These are phyloP conservation scores for Hordeum pubiflorum DNA, from an alignment of 202 grass and related monocot species.

Conservation along the genomic window DNA sequence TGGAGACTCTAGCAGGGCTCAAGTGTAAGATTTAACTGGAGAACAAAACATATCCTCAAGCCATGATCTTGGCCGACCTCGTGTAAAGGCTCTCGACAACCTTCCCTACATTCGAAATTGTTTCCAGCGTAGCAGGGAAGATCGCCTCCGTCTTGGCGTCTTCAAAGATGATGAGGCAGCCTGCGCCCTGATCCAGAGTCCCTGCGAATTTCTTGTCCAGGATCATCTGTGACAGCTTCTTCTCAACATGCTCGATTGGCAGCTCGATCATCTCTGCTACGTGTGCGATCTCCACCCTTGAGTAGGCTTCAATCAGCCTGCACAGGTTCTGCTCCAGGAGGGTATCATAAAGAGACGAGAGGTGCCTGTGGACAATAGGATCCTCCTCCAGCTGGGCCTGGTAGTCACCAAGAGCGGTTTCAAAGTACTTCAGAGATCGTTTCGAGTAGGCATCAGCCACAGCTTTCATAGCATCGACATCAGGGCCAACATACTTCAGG, in stretches of 20 bases:
- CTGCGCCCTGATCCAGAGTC: constrained; percentile 71
- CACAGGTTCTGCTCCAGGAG: constrained; percentile 81
- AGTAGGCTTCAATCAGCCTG: constrained; percentile 86
- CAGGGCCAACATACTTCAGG: constrained; percentile 69
- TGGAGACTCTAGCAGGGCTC: not conserved
- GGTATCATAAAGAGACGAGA: constrained; percentile 71
- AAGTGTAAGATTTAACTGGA: constrained; percentile 6
- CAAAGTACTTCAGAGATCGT: constrained; percentile 70
- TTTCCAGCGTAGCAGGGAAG: constrained; percentile 71
- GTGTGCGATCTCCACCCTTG: constrained; percentile 64
- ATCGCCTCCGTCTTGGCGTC: constrained; percentile 60
- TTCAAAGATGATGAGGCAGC: constrained; percentile 76
- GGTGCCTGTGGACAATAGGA: constrained; percentile 77
- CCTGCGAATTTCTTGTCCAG: constrained; percentile 84
- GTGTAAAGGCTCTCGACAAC: constrained; percentile 86
- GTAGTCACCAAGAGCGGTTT: constrained; percentile 63
- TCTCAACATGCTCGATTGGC: constrained; percentile 66
- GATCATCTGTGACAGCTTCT: constrained; percentile 87
- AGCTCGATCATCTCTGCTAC: constrained; percentile 74
- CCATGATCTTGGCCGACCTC: constrained; percentile 82
- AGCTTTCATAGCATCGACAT: constrained; percentile 83
- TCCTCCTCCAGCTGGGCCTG: constrained; percentile 72
- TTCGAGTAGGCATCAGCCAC: constrained; percentile 73
- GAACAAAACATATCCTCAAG: constrained; percentile 22
- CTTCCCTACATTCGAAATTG: constrained; percentile 64